Conservation (phyloP, 2,329 filamentous ascomycete genomes). For the Fusarium dlaminii region DNA sequence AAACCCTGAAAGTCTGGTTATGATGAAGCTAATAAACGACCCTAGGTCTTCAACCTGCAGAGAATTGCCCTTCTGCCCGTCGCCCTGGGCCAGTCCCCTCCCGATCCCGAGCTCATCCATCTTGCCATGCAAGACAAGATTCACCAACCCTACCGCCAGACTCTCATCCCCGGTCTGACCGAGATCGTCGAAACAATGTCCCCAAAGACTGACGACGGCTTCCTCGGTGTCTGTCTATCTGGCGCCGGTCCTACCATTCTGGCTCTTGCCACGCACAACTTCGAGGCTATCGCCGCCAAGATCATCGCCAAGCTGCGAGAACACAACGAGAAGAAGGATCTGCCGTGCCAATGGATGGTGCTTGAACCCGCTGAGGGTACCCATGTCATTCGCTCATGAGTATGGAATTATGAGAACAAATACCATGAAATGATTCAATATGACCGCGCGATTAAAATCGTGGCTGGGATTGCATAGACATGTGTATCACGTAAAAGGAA, state of each 20-base stretch:
- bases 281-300: conserved; percentile 82
- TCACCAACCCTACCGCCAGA: conserved; percentile 94
- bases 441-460: background rate
- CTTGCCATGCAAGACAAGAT: conserved; percentile 99
- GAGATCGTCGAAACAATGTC: conserved; percentile 93
- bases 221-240: conserved; percentile 93
- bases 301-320: conserved; percentile 79
- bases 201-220: conserved; percentile 83
- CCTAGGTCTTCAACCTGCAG: conserved; percentile 89
- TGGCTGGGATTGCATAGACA: background rate
- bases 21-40: conserved; percentile 22
- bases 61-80: conserved; percentile 90
- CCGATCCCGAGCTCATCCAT: conserved; percentile 93
- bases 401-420: background rate
- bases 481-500: background rate
- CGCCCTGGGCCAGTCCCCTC: conserved; percentile 87
- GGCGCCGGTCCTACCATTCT: conserved; percentile 96
- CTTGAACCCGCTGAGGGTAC: conserved; percentile 86
- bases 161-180: conserved; percentile 88
- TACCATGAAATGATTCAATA: background rate
- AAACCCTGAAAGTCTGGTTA: background rate
- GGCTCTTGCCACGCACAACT: conserved; percentile 89
- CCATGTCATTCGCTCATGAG: conserved; percentile 52
- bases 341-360: conserved; percentile 86
- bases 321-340: conserved; percentile 65